A percentile compares a stretch with the other conserved stretches of the same genome.
Conservation (phyloP, 129 eudicot genomes). For the Chrysanthemum seticuspe region DNA sequence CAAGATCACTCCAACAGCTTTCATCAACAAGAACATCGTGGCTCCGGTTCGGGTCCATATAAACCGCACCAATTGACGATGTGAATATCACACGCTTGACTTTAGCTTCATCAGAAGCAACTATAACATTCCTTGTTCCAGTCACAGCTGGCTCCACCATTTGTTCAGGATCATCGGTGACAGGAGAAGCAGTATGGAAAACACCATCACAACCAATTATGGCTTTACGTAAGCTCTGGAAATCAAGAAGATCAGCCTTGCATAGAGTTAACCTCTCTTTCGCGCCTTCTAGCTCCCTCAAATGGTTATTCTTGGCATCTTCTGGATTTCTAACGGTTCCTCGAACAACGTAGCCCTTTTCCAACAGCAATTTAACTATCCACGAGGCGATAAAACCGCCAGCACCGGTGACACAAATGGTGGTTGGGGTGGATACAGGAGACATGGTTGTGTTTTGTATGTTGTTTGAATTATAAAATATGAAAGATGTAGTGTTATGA, state of each 20-base stretch:
- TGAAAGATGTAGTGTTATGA: too few species aligned
- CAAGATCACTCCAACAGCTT: slow-evolving; percentile 97
- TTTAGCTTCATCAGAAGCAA: slow-evolving; percentile 84
- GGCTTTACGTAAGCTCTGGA: slow-evolving; percentile 73
- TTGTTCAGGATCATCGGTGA: slow-evolving; percentile 96
- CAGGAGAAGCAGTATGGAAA: slow-evolving; percentile 96
- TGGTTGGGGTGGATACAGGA: too few species aligned
- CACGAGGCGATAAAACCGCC: too few species aligned
- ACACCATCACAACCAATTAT: slow-evolving; percentile 90
- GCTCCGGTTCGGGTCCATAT: slow-evolving; percentile 87
- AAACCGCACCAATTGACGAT: slow-evolving; percentile 94
- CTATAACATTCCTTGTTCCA: slow-evolving; percentile 79
- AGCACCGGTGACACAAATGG: too few species aligned
- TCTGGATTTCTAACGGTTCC: slow-evolving; percentile 33
- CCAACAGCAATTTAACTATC: too few species aligned
- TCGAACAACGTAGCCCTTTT: too few species aligned
- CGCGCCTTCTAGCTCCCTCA: slow-evolving; percentile 88
- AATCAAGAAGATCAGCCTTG: slow-evolving; percentile 93
- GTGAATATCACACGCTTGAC: slow-evolving; percentile 89
- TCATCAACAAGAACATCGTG: slow-evolving; percentile 91
- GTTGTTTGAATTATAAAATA: too few species aligned
- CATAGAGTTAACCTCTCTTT: slow-evolving; percentile 71
- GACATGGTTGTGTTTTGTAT: too few species aligned
- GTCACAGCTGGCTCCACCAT: slow-evolving; percentile 99
- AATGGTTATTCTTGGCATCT: slow-evolving; percentile 81